Evolutionary conservation across 225 moss, liverwort and hornwort genomes (phyloP), one percentile per base, ranked within the genome.

Genomic region (Thuidium tamariscinum): DNA sequence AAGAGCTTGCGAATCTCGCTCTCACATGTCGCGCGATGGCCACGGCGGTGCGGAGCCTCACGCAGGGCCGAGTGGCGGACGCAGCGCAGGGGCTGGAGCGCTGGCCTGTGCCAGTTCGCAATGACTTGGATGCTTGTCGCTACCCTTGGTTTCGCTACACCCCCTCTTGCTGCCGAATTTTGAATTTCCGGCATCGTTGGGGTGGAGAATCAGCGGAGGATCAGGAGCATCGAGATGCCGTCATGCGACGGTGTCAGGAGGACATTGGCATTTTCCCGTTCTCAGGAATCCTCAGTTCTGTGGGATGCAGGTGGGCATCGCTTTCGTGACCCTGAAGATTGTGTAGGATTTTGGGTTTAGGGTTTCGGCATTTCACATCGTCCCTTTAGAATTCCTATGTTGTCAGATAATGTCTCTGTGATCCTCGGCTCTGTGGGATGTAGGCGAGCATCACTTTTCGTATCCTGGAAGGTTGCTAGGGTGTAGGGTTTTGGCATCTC

Each of bases 91-190:
- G 96, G 19, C 82, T 93, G 86, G 96, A 98, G 88, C 80, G 86
- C 77, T 89, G 92, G 90, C 62, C 92, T 11, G 96, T 96, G 69
- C 94, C 89, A 22, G 64, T 95, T 26, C 88, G 86, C 82, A 98
- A 96, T 80, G 89, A 91, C 69, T 86, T 94, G 59, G 97, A 98
- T 79, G 87, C 91, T 25, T 92, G 92, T 71, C 93, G 89, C 39
- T 96, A 96, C 89, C 97, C 97, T 49, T 90, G 92, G 85, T 98
- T 96, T 77, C 88, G 84, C 19, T 98, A 98, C 75, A 95, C 94
- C 74, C 96, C 96, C 13, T 93, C 93, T 64, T 96, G 94, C 77
- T 90, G 87, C 73, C 84, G 91, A 34, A 56, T 69, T 23, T 85
- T 60, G 57, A 39, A 63, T 37, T 23, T 23, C 27, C 65, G 66